These are phyloP conservation scores for Pleurotus giganteus DNA, from an alignment of 768 basidiomycete genomes.

Conservation along the genomic window DNA sequence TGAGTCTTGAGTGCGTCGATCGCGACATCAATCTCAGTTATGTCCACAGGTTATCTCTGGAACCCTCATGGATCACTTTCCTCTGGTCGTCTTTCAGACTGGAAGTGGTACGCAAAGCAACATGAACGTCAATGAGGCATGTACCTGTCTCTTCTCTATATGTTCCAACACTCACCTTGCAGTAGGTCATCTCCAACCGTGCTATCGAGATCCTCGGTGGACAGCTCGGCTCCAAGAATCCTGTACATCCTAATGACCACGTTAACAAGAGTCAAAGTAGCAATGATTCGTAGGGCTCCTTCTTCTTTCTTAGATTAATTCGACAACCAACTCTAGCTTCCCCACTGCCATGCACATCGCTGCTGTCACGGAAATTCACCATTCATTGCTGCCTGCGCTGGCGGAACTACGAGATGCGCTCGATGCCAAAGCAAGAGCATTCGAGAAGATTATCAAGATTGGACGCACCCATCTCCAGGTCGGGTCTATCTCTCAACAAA, in stretches of 20 bases:
- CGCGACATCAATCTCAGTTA: not conserved
- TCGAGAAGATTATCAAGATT: slow-evolving; percentile 95
- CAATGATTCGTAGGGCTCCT: slow-evolving; percentile 78
- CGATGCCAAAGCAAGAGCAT: slow-evolving; percentile 76
- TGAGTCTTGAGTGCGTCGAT: slow-evolving; percentile 28
- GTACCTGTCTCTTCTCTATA: not conserved
- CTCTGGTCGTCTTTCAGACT: slow-evolving; percentile 98
- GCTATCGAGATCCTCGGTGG: slow-evolving; percentile 97
- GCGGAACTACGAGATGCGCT: slow-evolving; percentile 81
- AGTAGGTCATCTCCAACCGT: slow-evolving; percentile 93
- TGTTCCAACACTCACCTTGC: not conserved
- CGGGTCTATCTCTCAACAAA: not conserved
- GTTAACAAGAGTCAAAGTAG: slow-evolving; percentile 99
- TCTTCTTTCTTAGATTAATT: not conserved
- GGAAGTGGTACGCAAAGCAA: slow-evolving; percentile 99
- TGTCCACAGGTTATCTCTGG: slow-evolving; percentile 87
- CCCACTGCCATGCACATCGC: slow-evolving; percentile 99
- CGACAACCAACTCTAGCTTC: slow-evolving; percentile 56
- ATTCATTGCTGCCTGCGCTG: slow-evolving; percentile 81
- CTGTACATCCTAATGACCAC: slow-evolving; percentile 99
- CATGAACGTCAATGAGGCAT: slow-evolving; percentile 97
- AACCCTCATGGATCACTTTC: slow-evolving; percentile 93
- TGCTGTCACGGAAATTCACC: slow-evolving; percentile 84
- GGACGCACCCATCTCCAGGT: slow-evolving; percentile 95
- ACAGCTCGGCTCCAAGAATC: slow-evolving; percentile 91